Conservation (phyloP, 2,329 filamentous ascomycete genomes). For the Aspergillus calidoustus region DNA sequence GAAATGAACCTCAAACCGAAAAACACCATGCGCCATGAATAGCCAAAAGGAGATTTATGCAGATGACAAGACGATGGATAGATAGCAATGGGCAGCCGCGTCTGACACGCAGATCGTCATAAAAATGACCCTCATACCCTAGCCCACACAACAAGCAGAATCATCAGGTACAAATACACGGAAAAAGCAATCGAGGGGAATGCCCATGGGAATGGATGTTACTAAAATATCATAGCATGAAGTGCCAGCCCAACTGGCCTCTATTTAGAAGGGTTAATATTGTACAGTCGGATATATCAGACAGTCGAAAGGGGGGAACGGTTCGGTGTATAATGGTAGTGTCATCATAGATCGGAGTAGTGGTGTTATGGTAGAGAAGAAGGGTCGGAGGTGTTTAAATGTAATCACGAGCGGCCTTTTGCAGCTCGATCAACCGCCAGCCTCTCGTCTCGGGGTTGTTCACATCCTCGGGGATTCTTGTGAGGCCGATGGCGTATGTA, state of each 20-base stretch:
- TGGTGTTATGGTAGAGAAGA: conserved; percentile 12
- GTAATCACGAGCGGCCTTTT: conserved; percentile 96
- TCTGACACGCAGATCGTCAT: not conserved
- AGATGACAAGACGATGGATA: conserved; percentile 9
- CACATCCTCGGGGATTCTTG: conserved; percentile 90
- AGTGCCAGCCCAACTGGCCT: conserved; percentile 41
- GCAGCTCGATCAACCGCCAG: conserved; percentile 97
- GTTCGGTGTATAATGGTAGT: conserved; percentile 7
- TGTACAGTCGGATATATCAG: conserved; percentile 43
- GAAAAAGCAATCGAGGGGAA: conserved; percentile 27
- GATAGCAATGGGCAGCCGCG: not conserved
- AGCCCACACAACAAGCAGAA: conserved; percentile 13
- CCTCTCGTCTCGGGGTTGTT: conserved; percentile 95
- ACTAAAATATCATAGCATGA: conserved; percentile 36
- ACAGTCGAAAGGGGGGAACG: conserved; percentile 31
- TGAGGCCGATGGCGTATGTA: conserved; percentile 97
- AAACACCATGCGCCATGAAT: conserved; percentile 29
- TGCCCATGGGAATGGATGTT: conserved; percentile 20
- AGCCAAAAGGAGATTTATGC: conserved; percentile 1
- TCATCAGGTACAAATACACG: conserved; percentile 20
- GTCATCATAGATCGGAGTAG: conserved; percentile 23
- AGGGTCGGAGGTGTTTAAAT: conserved; percentile 55
- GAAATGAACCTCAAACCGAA: conserved; percentile 14
- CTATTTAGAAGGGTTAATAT: conserved; percentile 44
- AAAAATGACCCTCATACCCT: not conserved